Conservation (phyloP, 164 flowering plant species). For the Kingdonia uniflora region DNA sequence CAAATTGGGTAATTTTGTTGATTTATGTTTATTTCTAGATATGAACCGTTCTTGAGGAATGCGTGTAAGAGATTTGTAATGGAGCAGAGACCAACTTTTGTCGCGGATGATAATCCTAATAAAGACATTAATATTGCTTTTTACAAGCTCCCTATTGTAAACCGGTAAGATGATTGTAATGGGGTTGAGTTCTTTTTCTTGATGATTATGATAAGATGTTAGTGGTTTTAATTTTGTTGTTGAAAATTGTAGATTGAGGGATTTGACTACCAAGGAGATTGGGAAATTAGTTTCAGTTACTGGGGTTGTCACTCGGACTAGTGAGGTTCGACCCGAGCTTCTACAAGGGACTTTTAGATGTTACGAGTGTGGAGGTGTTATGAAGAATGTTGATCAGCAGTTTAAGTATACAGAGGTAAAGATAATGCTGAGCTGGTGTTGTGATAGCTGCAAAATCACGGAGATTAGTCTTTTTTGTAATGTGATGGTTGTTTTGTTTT, state of each 20-base stretch:
- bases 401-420: constrained; percentile 91
- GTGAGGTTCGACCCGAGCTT: constrained; percentile 99
- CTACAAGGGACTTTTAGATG: constrained; percentile 91
- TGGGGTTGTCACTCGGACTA: constrained; percentile 92
- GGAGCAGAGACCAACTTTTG: constrained; percentile 65
- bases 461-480: too few species aligned
- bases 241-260: constrained; percentile 56
- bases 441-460: too few species aligned
- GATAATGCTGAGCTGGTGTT: background rate
- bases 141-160: constrained; percentile 60
- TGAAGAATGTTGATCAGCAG: constrained; percentile 91
- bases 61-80: constrained; percentile 90
- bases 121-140: constrained; percentile 87
- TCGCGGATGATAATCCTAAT: constrained; percentile 75
- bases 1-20: too few species aligned
- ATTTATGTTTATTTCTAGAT: constrained; percentile 22
- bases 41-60: constrained; percentile 75
- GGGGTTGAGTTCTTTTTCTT: too few species aligned
- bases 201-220: too few species aligned
- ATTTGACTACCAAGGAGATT: constrained; percentile 62
- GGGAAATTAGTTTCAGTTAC: constrained; percentile 83
- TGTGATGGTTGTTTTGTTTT: background rate
- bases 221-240: background rate
- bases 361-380: constrained; percentile 66
- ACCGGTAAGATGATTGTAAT: background rate